Evolutionary conservation across 2,329 filamentous ascomycete species (phyloP), one percentile per base, ranked within the genome.

Genomic region (Dothideomycetes sp.): DNA sequence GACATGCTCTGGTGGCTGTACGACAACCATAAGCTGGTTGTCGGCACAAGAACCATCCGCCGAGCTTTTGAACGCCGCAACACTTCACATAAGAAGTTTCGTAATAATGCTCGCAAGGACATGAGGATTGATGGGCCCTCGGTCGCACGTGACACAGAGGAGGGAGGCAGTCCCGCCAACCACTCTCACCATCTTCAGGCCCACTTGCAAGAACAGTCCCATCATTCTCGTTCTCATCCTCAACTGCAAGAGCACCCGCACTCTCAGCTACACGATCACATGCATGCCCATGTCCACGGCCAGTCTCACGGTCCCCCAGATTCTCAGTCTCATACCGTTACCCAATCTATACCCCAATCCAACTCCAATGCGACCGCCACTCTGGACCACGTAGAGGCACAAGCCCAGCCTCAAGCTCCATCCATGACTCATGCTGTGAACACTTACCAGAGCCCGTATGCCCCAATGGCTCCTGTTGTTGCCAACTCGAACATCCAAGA

Each of bases 1-100:
- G 56, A 60, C 41, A 60, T 60, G 55, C 49, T 59, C 9, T 60
- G 57, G 57, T 60, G 56, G 56, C 45, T 60, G 7, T 58, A 59
- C 48, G 56, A 60, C 31, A 52, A 47, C 2, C 53, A 58, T 43
- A 50, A 56, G 46, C 55, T 60, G 19, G 57, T 59, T 15, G 56
- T 59, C 30, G 56, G 55, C 36, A 58, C 57, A 19, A 49, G 57
- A 17, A 60, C 57, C 10, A 57, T 60, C 29, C 50, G 57, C 1
- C 50, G 57, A n/a, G 57, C 58, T 16, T 59, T 59, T 37, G 57
- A 59, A 45, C 52, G 56, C 22, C 43, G 40, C 32, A 45, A 45
- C 36, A 45, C 43, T 18, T 40, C 42, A 27, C 39, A 39, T 44
- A 52, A 57, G 39, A 57, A 56, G 44, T 46, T 49, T 32, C 36